Evolutionary conservation across 1,139 yeast species (phyloP).

Genomic region (Taphrina populina): DNA sequence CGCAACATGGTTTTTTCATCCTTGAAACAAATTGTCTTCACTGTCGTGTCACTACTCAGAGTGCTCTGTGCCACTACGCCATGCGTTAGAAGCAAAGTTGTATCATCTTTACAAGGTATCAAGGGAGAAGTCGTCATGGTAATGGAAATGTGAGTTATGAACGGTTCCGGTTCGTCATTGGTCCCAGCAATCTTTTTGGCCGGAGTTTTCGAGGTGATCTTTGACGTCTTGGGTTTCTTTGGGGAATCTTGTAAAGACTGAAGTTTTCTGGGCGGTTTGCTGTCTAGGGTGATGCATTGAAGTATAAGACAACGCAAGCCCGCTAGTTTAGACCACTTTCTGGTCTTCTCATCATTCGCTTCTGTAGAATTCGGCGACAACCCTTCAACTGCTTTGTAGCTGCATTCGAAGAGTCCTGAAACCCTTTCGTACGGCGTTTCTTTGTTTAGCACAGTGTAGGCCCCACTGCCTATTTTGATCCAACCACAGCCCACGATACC

Average conservation of each 20-base stretch:
- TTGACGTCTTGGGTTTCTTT: constrained; percentile 15
- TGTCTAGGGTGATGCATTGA: constrained; percentile 6
- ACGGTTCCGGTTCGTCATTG: constrained; percentile 3
- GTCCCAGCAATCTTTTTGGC: background rate
- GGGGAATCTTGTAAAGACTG: constrained; percentile 2
- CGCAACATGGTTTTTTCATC: constrained; percentile 17
- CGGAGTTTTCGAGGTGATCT: background rate
- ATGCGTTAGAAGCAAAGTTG: constrained; percentile 9
- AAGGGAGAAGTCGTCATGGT: constrained; percentile 8
- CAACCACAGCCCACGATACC: constrained; percentile 30
- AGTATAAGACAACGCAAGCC: constrained; percentile 15
- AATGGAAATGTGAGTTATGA: constrained; percentile 9
- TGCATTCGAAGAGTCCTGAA: constrained; percentile 10
- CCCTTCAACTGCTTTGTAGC: constrained; percentile 1
- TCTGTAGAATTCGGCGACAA: constrained; percentile 19
- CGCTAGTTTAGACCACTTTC: constrained; percentile 15
- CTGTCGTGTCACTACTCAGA: background rate
- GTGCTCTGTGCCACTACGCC: background rate
- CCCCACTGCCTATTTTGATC: constrained; percentile 3
- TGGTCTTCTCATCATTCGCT: constrained; percentile 20
- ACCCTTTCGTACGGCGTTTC: constrained; percentile 11
- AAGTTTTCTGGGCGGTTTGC: constrained; percentile 1
- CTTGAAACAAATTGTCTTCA: background rate
- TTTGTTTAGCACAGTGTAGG: background rate
- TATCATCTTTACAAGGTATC: background rate